Evolutionary conservation across 768 basidiomycete species (phyloP), one percentile per base, ranked within the genome.

Genomic region (Pisolithus microcarpus): DNA sequence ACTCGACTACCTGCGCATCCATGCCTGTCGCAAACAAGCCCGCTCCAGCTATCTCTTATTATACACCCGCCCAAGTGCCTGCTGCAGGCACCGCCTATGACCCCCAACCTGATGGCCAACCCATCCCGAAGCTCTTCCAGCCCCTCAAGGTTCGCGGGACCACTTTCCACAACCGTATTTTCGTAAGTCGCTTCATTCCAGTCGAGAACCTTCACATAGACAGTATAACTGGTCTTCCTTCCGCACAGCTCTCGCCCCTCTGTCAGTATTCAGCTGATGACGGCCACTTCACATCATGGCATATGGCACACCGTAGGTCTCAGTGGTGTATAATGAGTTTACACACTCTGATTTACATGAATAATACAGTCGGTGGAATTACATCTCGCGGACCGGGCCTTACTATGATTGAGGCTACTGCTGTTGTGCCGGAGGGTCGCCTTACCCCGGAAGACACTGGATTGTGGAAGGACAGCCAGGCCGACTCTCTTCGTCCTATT

Each of bases 241-340:
- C 15, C 18, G 43, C 39, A 8, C 54, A 83, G 82, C 18, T 40
- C 4, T 70, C 85, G 10, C 86, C 85, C 2, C 89, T 91, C 87
- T 91, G 89, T 63, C 82, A 85, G 65, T 92, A 91, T 68, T 85
- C 82, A 51, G 74, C 81, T 10, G 77, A 85, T 42, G 69, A 82
- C 47, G 89, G 89, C 0, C 81, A 86, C 58, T 79, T 82, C 4
- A 89, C 88, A 1, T 85, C 90, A 55, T 91, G 84, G 82, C 91
- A 92, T 64, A 65, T 91, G 4, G 85, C 89, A n/a, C 87, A 91
- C 61, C 73, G 87, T 31, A 85, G 85, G 39, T 19, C 39, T 34
- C 13, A 15, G 34, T 34, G 34, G 13, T 2, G 15, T 2, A 34
- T 34, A 1, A 79, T 79, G 54, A 58, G 65, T 64, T 23, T 19